Evolutionary conservation across 2,329 filamentous ascomycete species (phyloP), one percentile per base, ranked within the genome.

Genomic region (Epichloe gansuensis): DNA sequence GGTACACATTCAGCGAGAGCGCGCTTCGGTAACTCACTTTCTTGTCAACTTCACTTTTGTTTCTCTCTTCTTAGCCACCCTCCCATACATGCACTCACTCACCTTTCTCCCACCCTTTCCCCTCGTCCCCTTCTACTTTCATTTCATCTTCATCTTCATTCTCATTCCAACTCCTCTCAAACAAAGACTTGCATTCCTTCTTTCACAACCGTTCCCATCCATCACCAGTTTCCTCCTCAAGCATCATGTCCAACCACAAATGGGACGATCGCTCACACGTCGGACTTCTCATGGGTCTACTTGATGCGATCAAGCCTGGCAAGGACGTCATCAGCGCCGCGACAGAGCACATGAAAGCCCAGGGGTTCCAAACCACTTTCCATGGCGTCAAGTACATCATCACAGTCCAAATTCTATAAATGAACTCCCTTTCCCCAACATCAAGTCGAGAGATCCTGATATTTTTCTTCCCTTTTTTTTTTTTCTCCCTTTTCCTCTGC

Each of bases 1-100:
- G 71, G 9, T 73, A 75, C 52, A 57, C 58, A 0, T 75, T 72
- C 50, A 67, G 66, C 3, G 62, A 68, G 31, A 63, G 61, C 31
- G 73, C 72, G 50, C 66, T 74, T 38, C 63, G 68, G 70, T 75
- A 72, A 23, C 49, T 49, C 47, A 39, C 46, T 46, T 21, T 35
- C 44, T 52, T 41, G 44, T 21, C 43, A 11, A 31, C 9, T 31
- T 31, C 31, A 31, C 31, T 25, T 25, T 31, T 31, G 4, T 3
- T 31, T 31, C 0, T 4, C 0, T 4, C 23, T 23, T 23, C 23
- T 4, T 23, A 21, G 17, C 17, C 23, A 37, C 15, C 7, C n/a
- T 12, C 1, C 28, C 9, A 13, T 13, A 48, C 46, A 31, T 28
- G 6, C 23, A 17, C 15, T 41, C 17, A 28, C 23, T 38, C 44